Evolutionary conservation across 2,329 filamentous ascomycete genomes (phyloP).

Genomic region (Rachicladosporium sp.): DNA sequence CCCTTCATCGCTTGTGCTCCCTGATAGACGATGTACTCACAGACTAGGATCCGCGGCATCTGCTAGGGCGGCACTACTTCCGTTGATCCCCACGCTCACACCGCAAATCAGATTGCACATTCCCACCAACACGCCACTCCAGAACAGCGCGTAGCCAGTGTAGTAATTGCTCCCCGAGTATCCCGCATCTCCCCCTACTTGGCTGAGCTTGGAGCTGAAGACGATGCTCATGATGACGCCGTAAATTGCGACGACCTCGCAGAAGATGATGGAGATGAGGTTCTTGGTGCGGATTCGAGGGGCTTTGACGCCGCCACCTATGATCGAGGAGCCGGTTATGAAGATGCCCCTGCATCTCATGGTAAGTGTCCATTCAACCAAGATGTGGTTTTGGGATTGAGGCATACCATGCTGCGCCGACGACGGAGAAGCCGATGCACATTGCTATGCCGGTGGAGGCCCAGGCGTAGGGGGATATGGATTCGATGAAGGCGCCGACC

Average conservation of each 20-base stretch:
- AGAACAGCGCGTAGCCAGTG: conserved; percentile 91
- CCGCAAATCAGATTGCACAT: conserved; percentile 93
- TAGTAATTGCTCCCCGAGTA: conserved; percentile 76
- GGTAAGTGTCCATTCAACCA: not conserved
- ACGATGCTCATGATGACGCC: conserved; percentile 99
- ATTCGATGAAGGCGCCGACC: conserved; percentile 89
- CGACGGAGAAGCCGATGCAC: conserved; percentile 91
- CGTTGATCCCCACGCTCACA: conserved; percentile 94
- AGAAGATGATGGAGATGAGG: conserved; percentile 99
- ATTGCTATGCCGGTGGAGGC: conserved; percentile 80
- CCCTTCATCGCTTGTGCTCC: not conserved
- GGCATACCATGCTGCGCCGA: conserved; percentile 87
- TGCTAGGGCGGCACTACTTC: conserved; percentile 86
- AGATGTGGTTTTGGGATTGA: not conserved
- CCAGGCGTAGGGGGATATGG: conserved; percentile 89
- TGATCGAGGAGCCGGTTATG: conserved; percentile 92
- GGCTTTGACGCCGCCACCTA: conserved; percentile 91
- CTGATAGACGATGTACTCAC: conserved; percentile 41
- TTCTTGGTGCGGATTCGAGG: conserved; percentile 99
- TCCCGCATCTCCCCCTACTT: conserved; percentile 50
- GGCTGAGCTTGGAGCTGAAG: conserved; percentile 76
- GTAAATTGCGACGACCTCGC: conserved; percentile 99
- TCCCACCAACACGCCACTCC: conserved; percentile 87
- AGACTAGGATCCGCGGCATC: conserved; percentile 86
- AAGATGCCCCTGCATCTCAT: conserved; percentile 72